Conservation (phyloP, 352 stramenopile species). For the Aphanomyces cochlioides region DNA sequence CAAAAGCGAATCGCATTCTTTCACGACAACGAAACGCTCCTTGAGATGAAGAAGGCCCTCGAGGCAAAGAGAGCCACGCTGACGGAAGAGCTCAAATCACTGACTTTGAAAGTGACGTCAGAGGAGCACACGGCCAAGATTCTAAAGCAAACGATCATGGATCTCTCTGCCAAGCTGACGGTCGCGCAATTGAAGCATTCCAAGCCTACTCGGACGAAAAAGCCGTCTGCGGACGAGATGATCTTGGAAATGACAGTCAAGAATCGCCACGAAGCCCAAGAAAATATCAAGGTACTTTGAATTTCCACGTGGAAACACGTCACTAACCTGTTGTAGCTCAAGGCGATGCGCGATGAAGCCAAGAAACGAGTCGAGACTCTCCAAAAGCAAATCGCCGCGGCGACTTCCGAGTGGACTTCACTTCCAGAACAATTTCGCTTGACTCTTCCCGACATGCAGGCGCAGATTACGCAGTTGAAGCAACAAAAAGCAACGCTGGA, state of each 20-base stretch:
- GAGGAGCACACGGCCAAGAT: not conserved
- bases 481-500: not conserved
- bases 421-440: not conserved
- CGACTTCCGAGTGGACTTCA: not conserved
- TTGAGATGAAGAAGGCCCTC: conserved; percentile 16
- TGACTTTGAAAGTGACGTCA: not conserved
- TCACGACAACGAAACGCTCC: conserved; percentile 20
- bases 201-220: not conserved
- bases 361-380: conserved; percentile 8
- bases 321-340: not conserved
- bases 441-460: conserved; percentile 7
- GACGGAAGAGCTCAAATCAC: not conserved
- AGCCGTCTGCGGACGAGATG: not conserved
- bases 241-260: conserved; percentile 7
- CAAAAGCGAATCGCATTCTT: conserved; percentile 11
- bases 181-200: conserved; percentile 5
- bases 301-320: no score
- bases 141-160: conserved; percentile 13
- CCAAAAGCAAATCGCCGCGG: not conserved
- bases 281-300: conserved; percentile 12
- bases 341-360: not conserved
- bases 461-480: conserved; percentile 15
- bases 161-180: conserved; percentile 22
- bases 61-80: conserved; percentile 10
- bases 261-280: conserved; percentile 15